phyloP scores from a whole-genome alignment of 2,329 filamentous ascomycete species.

The Epichloe festucae region DNA sequence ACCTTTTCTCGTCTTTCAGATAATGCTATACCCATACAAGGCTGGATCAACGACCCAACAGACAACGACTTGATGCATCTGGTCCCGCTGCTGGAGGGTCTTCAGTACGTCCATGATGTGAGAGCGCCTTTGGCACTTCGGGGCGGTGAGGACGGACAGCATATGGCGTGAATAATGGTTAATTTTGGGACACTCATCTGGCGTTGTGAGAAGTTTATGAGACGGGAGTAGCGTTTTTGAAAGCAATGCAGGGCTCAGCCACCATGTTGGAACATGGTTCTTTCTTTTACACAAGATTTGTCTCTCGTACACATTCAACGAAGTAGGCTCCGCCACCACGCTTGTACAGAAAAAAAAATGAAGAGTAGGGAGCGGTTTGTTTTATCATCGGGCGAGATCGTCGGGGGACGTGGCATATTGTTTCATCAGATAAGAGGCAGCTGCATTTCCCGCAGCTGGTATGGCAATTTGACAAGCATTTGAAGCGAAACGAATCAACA shows the following conservation, averaged over 20 bases:
- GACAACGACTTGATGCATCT: slow-evolving; percentile 91
- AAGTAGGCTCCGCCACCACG: neutral
- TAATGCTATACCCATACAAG: slow-evolving; percentile 97
- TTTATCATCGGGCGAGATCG: neutral
- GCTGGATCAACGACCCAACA: slow-evolving; percentile 97
- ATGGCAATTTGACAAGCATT: neutral
- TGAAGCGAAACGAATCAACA: neutral
- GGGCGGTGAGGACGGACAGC: slow-evolving; percentile 66
- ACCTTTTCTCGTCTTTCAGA: slow-evolving; percentile 39
- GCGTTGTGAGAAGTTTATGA: slow-evolving; percentile 1
- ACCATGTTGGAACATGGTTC: neutral
- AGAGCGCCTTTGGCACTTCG: slow-evolving; percentile 78
- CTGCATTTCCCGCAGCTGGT: neutral
- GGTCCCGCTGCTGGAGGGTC: slow-evolving; percentile 78
- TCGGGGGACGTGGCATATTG: neutral
- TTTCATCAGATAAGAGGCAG: neutral
- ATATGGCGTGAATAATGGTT: slow-evolving; percentile 27
- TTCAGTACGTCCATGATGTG: slow-evolving; percentile 96
- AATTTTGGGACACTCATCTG: slow-evolving; percentile 1
- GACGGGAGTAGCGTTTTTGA: neutral
- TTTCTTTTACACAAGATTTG: neutral
- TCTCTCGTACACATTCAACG: neutral
- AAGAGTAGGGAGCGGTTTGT: neutral
- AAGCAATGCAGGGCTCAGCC: neutral
- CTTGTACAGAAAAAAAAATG: neutral